These are phyloP conservation scores for Lepidium aucheri DNA, from an alignment of 345 rosid genomes.

Conservation along the genomic window DNA sequence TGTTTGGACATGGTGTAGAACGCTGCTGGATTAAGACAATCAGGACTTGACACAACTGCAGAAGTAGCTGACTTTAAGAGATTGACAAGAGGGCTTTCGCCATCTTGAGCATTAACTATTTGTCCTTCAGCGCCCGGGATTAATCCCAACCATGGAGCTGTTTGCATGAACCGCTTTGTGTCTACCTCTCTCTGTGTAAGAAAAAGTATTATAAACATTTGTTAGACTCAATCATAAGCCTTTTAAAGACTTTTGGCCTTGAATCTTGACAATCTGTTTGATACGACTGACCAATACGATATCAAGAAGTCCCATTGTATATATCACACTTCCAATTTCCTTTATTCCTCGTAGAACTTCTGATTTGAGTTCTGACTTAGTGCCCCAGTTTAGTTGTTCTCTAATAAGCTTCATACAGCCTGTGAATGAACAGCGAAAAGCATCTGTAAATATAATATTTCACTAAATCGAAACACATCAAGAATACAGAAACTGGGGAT, in stretches of 20 bases:
- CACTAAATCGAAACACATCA: not conserved
- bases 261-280: not conserved
- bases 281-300: constrained; percentile 69
- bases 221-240: not conserved
- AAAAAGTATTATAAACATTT: not conserved
- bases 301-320: constrained; percentile 95
- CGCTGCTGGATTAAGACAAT: constrained; percentile 69
- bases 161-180: constrained; percentile 82
- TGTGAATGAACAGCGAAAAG: constrained; percentile 19
- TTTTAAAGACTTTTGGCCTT: not conserved
- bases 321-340: constrained; percentile 93
- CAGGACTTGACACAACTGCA: constrained; percentile 67
- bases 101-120: constrained; percentile 71
- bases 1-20: constrained; percentile 94
- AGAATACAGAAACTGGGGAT: not conserved
- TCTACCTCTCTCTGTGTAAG: constrained; percentile 72
- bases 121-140: constrained; percentile 82
- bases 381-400: constrained; percentile 88
- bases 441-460: not conserved
- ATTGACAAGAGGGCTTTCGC: constrained; percentile 77
- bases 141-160: constrained; percentile 93
- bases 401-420: constrained; percentile 94
- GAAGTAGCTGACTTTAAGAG: constrained; percentile 82
- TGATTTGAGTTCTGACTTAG: constrained; percentile 81
- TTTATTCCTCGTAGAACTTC: constrained; percentile 86